Percentiles rank a stretch among this genome's conserved stretches.
phyloP scores from a whole-genome alignment of 345 rosid genomes.

The Acer campestre region DNA sequence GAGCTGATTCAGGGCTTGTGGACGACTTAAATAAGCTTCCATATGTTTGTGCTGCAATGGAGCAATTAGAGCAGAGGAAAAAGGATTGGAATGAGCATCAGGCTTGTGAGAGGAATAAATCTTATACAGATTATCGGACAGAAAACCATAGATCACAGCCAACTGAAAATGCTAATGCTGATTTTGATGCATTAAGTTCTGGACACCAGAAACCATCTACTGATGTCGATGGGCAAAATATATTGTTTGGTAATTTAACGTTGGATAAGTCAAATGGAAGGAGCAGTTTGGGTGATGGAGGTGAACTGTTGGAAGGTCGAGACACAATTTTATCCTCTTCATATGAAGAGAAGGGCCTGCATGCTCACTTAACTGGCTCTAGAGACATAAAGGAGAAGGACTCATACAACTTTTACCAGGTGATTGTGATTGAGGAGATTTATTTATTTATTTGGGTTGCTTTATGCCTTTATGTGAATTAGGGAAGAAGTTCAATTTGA shows the following conservation, averaged over 20 bases:
- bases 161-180: conserved; percentile 34
- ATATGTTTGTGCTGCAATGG: conserved; percentile 88
- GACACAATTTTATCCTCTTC: conserved; percentile 42
- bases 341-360: conserved; percentile 42
- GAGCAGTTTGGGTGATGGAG: conserved; percentile 35
- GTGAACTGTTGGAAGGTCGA: conserved; percentile 38
- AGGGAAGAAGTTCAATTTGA: not conserved
- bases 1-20: conserved; percentile 85
- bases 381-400: conserved; percentile 56
- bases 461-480: not conserved
- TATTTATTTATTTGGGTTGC: not conserved
- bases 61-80: conserved; percentile 74
- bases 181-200: conserved; percentile 23
- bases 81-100: conserved; percentile 74
- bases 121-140: conserved; percentile 25
- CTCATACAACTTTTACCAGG: conserved; percentile 86
- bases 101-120: conserved; percentile 26
- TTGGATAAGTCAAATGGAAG: conserved; percentile 34
- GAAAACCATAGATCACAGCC: conserved; percentile 27
- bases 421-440: conserved; percentile 27
- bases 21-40: conserved; percentile 92
- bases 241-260: conserved; percentile 26
- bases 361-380: conserved; percentile 31
- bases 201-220: conserved; percentile 23
- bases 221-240: conserved; percentile 34